Evolutionary conservation across 2,329 filamentous ascomycete genomes (phyloP).

Genomic region (Verticillium klebahnii): DNA sequence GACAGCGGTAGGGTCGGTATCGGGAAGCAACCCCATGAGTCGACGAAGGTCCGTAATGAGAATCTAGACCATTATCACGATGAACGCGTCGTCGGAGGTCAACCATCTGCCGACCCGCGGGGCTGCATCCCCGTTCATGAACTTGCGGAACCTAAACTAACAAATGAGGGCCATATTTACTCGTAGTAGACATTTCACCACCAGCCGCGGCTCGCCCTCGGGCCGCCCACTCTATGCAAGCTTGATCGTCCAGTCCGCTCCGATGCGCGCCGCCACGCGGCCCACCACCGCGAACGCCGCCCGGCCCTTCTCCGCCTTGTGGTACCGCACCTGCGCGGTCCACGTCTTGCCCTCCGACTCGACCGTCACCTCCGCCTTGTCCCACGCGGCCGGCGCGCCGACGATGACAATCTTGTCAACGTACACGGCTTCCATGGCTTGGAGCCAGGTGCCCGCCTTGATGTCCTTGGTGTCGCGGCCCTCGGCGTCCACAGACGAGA

Average conservation of each 20-base stretch:
- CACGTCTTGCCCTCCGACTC: conserved; percentile 47
- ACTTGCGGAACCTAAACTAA: not conserved
- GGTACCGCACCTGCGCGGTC: conserved; percentile 58
- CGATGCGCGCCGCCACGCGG: conserved; percentile 46
- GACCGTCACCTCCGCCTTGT: conserved; percentile 55
- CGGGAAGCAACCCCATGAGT: not conserved
- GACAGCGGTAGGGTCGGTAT: not conserved
- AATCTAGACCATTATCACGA: not conserved
- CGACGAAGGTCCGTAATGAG: not conserved
- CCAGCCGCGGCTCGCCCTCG: not conserved
- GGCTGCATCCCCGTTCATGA: not conserved
- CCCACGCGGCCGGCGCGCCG: conserved; percentile 72
- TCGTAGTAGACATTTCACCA: not conserved
- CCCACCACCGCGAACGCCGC: conserved; percentile 50
- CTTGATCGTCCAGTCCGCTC: conserved; percentile 47
- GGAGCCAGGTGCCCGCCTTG: conserved; percentile 66
- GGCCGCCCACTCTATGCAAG: conserved; percentile 16
- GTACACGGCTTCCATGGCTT: conserved; percentile 70
- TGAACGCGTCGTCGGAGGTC: not conserved
- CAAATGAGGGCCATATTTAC: not conserved
- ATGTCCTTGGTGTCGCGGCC: conserved; percentile 47
- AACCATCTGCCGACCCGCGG: not conserved
- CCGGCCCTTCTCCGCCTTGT: conserved; percentile 38
- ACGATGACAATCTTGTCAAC: conserved; percentile 85
- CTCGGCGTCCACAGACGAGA: conserved; percentile 68